phyloP scores from a whole-genome alignment of 148 eudicot genomes.

The Amaranthus cruentus region DNA sequence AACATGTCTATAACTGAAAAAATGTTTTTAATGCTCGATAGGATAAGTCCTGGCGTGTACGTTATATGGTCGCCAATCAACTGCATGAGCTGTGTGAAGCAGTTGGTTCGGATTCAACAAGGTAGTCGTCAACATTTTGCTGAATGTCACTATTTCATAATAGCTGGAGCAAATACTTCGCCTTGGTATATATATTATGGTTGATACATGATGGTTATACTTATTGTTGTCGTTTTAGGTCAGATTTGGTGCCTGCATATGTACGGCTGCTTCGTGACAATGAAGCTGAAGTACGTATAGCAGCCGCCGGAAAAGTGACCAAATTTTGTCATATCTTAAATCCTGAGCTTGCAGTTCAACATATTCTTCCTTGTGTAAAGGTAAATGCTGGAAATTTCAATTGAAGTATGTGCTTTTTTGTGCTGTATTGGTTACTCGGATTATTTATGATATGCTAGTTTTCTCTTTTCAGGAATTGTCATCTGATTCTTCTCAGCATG shows the following conservation, averaged over 20 bases:
- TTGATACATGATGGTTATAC: conserved; percentile 8
- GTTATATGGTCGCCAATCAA: conserved; percentile 98
- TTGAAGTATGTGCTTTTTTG: neutral
- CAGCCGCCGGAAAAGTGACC: conserved; percentile 89
- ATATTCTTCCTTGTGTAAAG: conserved; percentile 89
- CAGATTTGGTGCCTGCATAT: conserved; percentile 84
- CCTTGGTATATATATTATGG: neutral
- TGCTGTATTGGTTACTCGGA: neutral
- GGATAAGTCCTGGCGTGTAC: conserved; percentile 99
- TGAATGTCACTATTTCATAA: neutral
- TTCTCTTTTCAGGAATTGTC: conserved; percentile 36
- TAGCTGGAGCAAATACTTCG: conserved; percentile 1
- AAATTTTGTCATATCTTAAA: conserved; percentile 65
- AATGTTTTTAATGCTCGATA: conserved; percentile 9
- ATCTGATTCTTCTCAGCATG: conserved; percentile 53
- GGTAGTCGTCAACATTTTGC: conserved; percentile 35
- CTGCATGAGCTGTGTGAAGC: conserved; percentile 98
- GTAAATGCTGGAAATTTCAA: conserved; percentile 19
- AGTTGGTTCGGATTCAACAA: conserved; percentile 91
- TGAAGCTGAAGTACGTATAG: conserved; percentile 92
- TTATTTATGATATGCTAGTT: neutral
- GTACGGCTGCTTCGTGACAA: conserved; percentile 85
- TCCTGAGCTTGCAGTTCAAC: conserved; percentile 77
- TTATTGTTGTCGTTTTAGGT: conserved; percentile 28
- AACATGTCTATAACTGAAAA: neutral